Evolutionary conservation across 2,329 filamentous ascomycete species (phyloP), one percentile per base, ranked within the genome.

Genomic region (Colletotrichum tropicale): DNA sequence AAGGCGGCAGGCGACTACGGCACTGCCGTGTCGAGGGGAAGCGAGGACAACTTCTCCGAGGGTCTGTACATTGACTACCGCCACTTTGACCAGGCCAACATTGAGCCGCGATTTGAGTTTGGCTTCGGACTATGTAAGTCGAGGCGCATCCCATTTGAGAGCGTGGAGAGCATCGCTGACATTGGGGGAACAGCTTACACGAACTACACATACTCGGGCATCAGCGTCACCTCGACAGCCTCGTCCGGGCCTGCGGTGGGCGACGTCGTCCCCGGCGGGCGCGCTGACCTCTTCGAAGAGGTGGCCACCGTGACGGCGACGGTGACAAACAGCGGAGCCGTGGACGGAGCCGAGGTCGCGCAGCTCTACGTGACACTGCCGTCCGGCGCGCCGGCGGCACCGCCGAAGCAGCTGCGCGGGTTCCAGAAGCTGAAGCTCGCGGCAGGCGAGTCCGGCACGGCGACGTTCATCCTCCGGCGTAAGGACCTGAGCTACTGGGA

Each of bases 401-500:
- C 94, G 0, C 86, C 89, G 1, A 86, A 88, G 58, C 91, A 94
- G 80, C 86, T 94, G n/a, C 88, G 93, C 30, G 92, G 91, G 6
- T 94, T 94, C 78, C 89, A 93, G 74, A 94, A 94, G 83, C 80
- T 93, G 10, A 80, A 84, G 16, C 82, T 94, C 24, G 82, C 87
- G 21, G 83, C 86, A 1, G 90, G 89, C 0, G 85, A 90, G 78
- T 86, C 81, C 3, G 82, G 80, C 70, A 86, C 83, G 2, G 89
- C 93, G 6, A 86, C 85, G 7, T 88, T 94, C 79, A 84, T 86
- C 0, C 78, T 94, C 66, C 92, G 88, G 16, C 87, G 92, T 69
- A 88, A 91, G 77, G 92, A 94, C 81, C 78, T 94, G 73, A 93
- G 92, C 78, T 92, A 93, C 76, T 94, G 93, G 93, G 91, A 92